phyloP scores from a whole-genome alignment of 306 rosid genomes.

The Vigna angularis region DNA sequence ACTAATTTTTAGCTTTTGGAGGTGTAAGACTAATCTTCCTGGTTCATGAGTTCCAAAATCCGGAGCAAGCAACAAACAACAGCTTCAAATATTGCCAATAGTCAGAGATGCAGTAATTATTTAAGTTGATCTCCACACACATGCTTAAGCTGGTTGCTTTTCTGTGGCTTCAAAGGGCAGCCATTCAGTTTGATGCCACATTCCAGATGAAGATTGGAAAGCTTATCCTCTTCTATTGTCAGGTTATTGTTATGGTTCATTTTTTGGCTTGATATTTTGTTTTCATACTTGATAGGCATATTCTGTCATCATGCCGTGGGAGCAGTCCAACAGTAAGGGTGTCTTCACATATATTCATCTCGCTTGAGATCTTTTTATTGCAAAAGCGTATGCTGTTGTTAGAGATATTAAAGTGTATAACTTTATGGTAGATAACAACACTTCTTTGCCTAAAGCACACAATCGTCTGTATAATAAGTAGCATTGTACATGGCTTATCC shows the following conservation, averaged over 20 bases:
- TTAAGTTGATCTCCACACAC: conserved; percentile 30
- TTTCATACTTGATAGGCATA: background rate
- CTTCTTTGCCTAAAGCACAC: too few relatives aligned
- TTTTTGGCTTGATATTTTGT: conserved; percentile 29
- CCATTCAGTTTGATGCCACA: conserved; percentile 8
- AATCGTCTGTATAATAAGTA: too few relatives aligned
- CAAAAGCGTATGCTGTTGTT: conserved; percentile 7
- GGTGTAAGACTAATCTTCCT: conserved; percentile 19
- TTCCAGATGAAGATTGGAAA: conserved; percentile 35
- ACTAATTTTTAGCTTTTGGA: background rate
- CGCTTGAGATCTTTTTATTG: background rate
- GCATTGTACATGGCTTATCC: too few relatives aligned
- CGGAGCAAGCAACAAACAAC: conserved; percentile 26
- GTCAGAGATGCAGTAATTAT: conserved; percentile 25
- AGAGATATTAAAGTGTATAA: background rate
- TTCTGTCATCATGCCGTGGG: conserved; percentile 23
- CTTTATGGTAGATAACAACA: background rate
- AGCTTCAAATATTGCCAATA: conserved; percentile 28
- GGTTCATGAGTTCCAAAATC: conserved; percentile 30
- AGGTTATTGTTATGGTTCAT: conserved; percentile 21
- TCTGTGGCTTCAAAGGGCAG: conserved; percentile 36
- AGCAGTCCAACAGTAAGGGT: conserved; percentile 4
- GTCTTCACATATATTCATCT: background rate
- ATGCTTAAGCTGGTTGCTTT: conserved; percentile 30
- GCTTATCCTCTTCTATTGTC: conserved; percentile 16